Evolutionary conservation across 176 grass and related monocot genomes (phyloP), one percentile per base, ranked within the genome.

Genomic region (Coix lacrymajobi): DNA sequence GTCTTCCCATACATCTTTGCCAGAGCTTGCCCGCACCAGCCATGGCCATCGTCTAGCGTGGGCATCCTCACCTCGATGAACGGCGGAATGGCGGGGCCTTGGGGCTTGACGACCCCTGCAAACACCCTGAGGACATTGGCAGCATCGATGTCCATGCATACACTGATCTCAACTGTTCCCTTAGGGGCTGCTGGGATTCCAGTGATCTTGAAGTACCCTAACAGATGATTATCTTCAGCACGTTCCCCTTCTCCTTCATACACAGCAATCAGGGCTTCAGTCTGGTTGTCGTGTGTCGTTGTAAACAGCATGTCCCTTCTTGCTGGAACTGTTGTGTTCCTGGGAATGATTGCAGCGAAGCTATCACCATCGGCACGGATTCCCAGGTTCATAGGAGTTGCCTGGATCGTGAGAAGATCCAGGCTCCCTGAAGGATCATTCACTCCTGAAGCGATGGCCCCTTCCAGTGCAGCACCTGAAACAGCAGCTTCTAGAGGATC

Each of bases 101-200:
- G 87, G 1, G 74, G 81, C 48, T 71, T 73, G 8, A 91, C 36
- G 1, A 87, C 69, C 6, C 92, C 89, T 7, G 69, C 84, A 1
- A 91, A 89, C 25, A 94, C 81, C 49, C 89, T 82, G 58, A 94
- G 87, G 11, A 83, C 73, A 61, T 87, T 87, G 26, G 73, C 6
- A 3, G 92, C 87, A 7, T 94, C 89, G 36, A 94, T 94, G 68
- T 94, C 89, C 89, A 94, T 94, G 87, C 87, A 85, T 2, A 91
- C 81, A 75, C 79, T 89, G 57, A 94, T 87, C 16, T 94, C 89
- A 4, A 77, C 87, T 1, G 62, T 20, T n/a, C 87, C 92, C 63
- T 89, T 94, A 0, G 63, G 78, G 1, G 54, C 84, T 17, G 77
- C 44, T 4, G 92, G 89, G 60, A 94, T 94, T 19, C 81, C 81